A percentile compares a stretch with the other conserved stretches of the same genome.
These are phyloP conservation scores for Urostyla sp. DNA, from an alignment of 73 alveolate species.

Conservation along the genomic window DNA sequence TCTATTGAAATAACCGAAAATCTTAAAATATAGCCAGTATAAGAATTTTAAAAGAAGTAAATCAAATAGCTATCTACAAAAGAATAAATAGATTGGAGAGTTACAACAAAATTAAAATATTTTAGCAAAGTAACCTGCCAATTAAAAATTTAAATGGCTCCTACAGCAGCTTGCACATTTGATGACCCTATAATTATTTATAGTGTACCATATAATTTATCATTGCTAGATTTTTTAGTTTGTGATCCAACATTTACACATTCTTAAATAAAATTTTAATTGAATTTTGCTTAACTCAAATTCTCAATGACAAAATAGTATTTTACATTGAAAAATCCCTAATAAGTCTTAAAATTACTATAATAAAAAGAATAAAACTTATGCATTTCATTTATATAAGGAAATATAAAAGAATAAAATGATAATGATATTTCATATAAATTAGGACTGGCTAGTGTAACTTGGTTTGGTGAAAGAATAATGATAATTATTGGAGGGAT, in stretches of 20 bases:
- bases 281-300: slow-evolving; percentile 32
- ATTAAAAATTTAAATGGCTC: slow-evolving; percentile 24
- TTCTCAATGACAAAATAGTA: slow-evolving; percentile 1
- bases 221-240: not conserved
- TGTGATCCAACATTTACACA: not conserved
- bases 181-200: slow-evolving; percentile 31
- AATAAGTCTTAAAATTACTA: not conserved
- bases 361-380: not conserved
- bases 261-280: slow-evolving; percentile 12
- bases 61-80: slow-evolving; percentile 11
- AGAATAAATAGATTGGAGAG: slow-evolving; percentile 34
- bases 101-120: not conserved
- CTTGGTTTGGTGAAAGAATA: slow-evolving; percentile 51
- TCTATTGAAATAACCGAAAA: slow-evolving; percentile 2
- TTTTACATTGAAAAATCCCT: not conserved
- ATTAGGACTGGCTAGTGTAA: slow-evolving; percentile 7
- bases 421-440: not conserved
- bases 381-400: slow-evolving; percentile 10
- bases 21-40: slow-evolving; percentile 17
- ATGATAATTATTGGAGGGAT: slow-evolving; percentile 10
- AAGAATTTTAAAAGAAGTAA: slow-evolving; percentile 10
- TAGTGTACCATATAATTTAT: not conserved
- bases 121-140: slow-evolving; percentile 1
- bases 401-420: not conserved
- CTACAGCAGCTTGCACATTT: slow-evolving; percentile 37